Percentiles rank a stretch among this genome's conserved stretches.
phyloP scores from a whole-genome alignment of 176 grass and related monocot genomes.

The Musa itinerans region DNA sequence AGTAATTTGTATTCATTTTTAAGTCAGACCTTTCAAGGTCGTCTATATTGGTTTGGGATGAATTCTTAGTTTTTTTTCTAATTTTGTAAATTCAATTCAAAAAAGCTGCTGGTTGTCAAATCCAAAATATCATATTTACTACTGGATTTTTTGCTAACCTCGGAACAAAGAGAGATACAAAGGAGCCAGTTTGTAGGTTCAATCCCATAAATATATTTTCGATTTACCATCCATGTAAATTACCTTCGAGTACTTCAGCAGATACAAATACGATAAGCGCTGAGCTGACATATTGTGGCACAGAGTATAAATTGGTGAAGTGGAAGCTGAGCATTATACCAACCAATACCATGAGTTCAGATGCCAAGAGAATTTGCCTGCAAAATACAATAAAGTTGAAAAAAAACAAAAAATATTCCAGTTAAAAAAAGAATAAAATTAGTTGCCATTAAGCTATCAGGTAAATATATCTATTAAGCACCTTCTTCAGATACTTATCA shows the following conservation, averaged over 20 bases:
- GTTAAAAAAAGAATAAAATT: neutral
- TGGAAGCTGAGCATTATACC: conserved; percentile 84
- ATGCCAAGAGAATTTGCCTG: conserved; percentile 84
- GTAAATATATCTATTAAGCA: too few relatives aligned
- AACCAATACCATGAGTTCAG: conserved; percentile 59
- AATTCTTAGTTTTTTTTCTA: too few relatives aligned
- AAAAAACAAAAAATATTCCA: neutral
- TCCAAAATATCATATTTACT: too few relatives aligned
- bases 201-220: neutral
- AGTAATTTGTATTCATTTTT: too few relatives aligned
- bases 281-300: conserved; percentile 58
- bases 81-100: too few relatives aligned
- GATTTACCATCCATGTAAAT: neutral
- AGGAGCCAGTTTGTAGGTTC: neutral
- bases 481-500: too few relatives aligned
- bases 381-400: conserved; percentile 22
- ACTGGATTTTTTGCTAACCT: too few relatives aligned
- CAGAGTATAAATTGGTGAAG: conserved; percentile 51
- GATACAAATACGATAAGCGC: conserved; percentile 77
- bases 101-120: too few relatives aligned
- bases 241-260: conserved; percentile 98
- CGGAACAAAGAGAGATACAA: too few relatives aligned
- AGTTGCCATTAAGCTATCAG: too few relatives aligned
- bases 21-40: too few relatives aligned
- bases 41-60: too few relatives aligned